A percentile compares a stretch with the other conserved stretches of the same genome.
Evolutionary conservation across 192 early-diverging fungal genomes (phyloP).

Genomic region (Helicostylum pulchrum): DNA sequence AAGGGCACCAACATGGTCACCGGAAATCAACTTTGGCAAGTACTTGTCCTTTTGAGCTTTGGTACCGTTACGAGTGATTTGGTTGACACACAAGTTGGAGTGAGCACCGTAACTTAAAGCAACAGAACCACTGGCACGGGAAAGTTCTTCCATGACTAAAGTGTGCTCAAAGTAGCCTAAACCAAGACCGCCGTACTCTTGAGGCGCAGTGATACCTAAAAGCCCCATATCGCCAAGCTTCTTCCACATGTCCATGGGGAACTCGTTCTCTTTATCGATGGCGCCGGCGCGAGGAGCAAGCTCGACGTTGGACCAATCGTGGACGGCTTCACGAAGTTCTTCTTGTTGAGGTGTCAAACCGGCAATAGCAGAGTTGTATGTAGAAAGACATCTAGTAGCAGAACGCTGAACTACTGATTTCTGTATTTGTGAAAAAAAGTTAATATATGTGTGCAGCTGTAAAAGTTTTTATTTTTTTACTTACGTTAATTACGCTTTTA

Average conservation of each 20-base stretch:
- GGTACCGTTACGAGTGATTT: slow-evolving; percentile 89
- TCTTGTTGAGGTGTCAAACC: slow-evolving; percentile 13
- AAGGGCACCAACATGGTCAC: slow-evolving; percentile 86
- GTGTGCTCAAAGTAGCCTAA: slow-evolving; percentile 91
- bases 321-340: slow-evolving; percentile 71
- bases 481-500: slow-evolving; percentile 7
- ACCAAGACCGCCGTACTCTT: slow-evolving; percentile 83
- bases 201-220: slow-evolving; percentile 84
- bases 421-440: not conserved
- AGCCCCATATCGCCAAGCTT: slow-evolving; percentile 96
- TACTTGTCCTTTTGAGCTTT: slow-evolving; percentile 86
- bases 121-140: slow-evolving; percentile 83
- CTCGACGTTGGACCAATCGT: slow-evolving; percentile 77
- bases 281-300: slow-evolving; percentile 72
- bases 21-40: slow-evolving; percentile 82
- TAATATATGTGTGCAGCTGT: not conserved
- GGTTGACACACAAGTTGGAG: slow-evolving; percentile 97
- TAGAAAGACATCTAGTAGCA: not conserved
- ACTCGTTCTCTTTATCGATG: slow-evolving; percentile 84
- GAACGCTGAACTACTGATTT: not conserved
- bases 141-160: slow-evolving; percentile 92
- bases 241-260: slow-evolving; percentile 96
- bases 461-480: not conserved
- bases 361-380: slow-evolving; percentile 13
- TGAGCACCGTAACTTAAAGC: slow-evolving; percentile 94